These are phyloP conservation scores for Ceratocystis harringtonii DNA, from an alignment of 2,329 filamentous ascomycete species.

Conservation along the genomic window DNA sequence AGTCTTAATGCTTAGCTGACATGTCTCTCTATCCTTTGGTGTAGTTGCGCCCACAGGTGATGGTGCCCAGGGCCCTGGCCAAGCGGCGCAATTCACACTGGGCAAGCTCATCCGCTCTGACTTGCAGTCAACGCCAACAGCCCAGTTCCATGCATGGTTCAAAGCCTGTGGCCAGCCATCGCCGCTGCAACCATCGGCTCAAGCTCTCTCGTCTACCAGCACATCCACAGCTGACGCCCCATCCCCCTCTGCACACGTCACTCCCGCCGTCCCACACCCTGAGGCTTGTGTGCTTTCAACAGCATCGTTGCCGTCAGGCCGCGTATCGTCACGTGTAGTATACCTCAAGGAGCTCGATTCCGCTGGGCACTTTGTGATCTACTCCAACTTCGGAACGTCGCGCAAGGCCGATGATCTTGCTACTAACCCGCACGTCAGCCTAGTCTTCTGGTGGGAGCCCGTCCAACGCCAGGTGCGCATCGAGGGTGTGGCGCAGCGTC, in stretches of 20 bases:
- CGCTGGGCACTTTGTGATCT: conserved; percentile 57
- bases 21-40: background rate
- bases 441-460: conserved; percentile 83
- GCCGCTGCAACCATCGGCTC: conserved; percentile 25
- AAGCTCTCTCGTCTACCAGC: conserved; percentile 30
- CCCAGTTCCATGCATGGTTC: conserved; percentile 89
- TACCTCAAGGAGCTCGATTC: conserved; percentile 91
- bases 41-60: conserved; percentile 47
- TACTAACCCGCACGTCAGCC: conserved; percentile 59
- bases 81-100: conserved; percentile 61
- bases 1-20: too few relatives aligned
- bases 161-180: conserved; percentile 42
- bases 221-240: conserved; percentile 77
- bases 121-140: conserved; percentile 50
- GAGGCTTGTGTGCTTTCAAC: conserved; percentile 84
- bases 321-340: conserved; percentile 70
- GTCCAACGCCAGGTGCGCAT: conserved; percentile 83
- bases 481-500: conserved; percentile 57
- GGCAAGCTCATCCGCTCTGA: conserved; percentile 45
- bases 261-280: conserved; percentile 47
- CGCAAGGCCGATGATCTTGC: conserved; percentile 52
- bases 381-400: conserved; percentile 79
- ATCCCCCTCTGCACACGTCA: conserved; percentile 55
- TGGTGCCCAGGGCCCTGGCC: conserved; percentile 35
- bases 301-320: conserved; percentile 65